A percentile compares a stretch with the other conserved stretches of the same genome.
Evolutionary conservation across 352 stramenopile species (phyloP).

Genomic region (Phytophthora chlamydospora): DNA sequence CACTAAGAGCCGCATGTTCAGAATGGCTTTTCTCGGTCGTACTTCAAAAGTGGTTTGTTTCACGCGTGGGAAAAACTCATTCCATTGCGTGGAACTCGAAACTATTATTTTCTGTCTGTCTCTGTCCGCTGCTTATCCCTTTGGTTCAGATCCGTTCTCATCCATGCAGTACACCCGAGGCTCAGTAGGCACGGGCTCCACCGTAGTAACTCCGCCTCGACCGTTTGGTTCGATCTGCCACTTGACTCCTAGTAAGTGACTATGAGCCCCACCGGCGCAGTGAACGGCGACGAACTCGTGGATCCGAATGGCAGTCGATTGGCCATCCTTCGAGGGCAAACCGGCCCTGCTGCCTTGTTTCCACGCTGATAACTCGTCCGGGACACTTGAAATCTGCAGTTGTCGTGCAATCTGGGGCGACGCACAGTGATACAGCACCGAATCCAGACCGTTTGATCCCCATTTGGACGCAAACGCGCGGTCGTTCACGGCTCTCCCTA

Average conservation of each 20-base stretch:
- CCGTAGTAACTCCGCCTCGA: slow-evolving; percentile 8
- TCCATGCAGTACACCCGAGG: background rate
- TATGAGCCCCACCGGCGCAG: slow-evolving; percentile 19
- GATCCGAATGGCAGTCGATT: slow-evolving; percentile 9
- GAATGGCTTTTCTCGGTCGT: too few species aligned
- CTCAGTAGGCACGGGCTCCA: background rate
- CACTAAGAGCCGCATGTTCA: too few species aligned
- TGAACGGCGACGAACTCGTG: slow-evolving; percentile 33
- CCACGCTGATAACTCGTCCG: slow-evolving; percentile 10
- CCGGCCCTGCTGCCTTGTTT: slow-evolving; percentile 14
- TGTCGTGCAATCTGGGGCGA: slow-evolving; percentile 34
- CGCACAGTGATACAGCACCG: slow-evolving; percentile 33
- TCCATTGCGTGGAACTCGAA: too few species aligned
- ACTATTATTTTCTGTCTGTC: background rate
- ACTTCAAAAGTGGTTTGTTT: too few species aligned
- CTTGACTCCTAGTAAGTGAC: slow-evolving; percentile 24
- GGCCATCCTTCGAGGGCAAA: background rate
- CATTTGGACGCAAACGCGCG: slow-evolving; percentile 29
- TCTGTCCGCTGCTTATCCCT: background rate
- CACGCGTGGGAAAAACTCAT: too few species aligned
- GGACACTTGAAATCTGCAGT: slow-evolving; percentile 28
- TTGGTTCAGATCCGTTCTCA: background rate
- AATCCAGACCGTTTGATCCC: slow-evolving; percentile 25
- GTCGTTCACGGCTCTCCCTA: slow-evolving; percentile 15
- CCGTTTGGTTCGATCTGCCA: slow-evolving; percentile 22